Percentiles rank a stretch among this genome's conserved stretches.
These are phyloP conservation scores for Punica granatum DNA, from an alignment of 345 rosid species.

Conservation along the genomic window DNA sequence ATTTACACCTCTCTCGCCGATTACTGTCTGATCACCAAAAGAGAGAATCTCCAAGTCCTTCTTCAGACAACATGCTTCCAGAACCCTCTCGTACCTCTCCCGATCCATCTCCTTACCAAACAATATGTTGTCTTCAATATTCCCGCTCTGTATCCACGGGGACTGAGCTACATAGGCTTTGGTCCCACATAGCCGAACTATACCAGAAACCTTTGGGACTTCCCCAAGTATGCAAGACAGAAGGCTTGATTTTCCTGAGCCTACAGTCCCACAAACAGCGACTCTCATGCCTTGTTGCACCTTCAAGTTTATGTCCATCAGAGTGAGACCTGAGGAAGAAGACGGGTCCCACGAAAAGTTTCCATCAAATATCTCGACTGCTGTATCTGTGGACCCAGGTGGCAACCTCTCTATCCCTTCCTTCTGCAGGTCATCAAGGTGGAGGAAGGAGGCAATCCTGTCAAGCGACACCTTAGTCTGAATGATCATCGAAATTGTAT, in stretches of 20 bases:
- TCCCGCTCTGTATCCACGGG: constrained; percentile 85
- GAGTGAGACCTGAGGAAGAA: constrained; percentile 24
- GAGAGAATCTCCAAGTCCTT: constrained; percentile 49
- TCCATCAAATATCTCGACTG: constrained; percentile 33
- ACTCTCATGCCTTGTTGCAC: constrained; percentile 46
- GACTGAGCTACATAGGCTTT: constrained; percentile 69
- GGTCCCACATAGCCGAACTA: constrained; percentile 42
- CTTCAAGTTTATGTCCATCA: constrained; percentile 40
- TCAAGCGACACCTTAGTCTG: constrained; percentile 59
- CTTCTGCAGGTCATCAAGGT: constrained; percentile 44
- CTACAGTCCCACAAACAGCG: constrained; percentile 68
- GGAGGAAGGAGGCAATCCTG: constrained; percentile 50
- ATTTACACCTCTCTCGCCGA: constrained; percentile 78
- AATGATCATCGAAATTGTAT: constrained; percentile 39
- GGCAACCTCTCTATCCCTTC: constrained; percentile 24
- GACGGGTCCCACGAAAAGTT: constrained; percentile 51
- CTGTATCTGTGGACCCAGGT: constrained; percentile 21
- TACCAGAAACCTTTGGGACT: constrained; percentile 49
- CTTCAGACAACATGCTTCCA: constrained; percentile 46
- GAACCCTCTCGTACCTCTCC: constrained; percentile 35
- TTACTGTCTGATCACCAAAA: constrained; percentile 50
- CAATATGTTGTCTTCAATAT: constrained; percentile 46
- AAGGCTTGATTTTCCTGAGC: constrained; percentile 69
- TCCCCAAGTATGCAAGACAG: constrained; percentile 64
- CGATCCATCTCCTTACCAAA: constrained; percentile 48